Evolutionary conservation across 805 yeast genomes (phyloP).

Genomic region (Teunomyces lycoperdinae): DNA sequence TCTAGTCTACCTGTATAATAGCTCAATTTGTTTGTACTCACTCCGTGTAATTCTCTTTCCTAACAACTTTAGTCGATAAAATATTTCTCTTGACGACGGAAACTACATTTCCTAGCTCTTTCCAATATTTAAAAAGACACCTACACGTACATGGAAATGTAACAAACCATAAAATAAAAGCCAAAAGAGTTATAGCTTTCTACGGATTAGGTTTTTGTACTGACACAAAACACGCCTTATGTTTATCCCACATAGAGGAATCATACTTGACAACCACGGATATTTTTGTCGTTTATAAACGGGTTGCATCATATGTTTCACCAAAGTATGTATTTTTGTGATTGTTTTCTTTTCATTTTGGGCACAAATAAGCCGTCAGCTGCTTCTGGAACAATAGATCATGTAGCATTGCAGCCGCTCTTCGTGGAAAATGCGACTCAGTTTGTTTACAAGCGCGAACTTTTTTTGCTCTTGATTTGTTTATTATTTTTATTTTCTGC

Average conservation of each 20-base stretch:
- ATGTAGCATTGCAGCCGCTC: background rate
- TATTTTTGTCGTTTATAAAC: background rate
- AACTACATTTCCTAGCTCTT: background rate
- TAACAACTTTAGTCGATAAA: background rate
- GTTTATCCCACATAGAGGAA: background rate
- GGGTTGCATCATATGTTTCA: background rate
- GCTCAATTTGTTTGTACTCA: background rate
- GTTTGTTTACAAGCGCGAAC: background rate
- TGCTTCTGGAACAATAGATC: background rate
- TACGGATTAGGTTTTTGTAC: background rate
- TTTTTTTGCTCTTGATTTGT: background rate
- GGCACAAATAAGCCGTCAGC: background rate
- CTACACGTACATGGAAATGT: too few species aligned
- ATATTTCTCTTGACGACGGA: background rate
- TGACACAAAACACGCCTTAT: background rate
- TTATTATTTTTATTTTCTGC: background rate
- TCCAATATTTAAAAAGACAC: too few species aligned
- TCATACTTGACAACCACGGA: too few species aligned
- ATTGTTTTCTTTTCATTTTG: background rate
- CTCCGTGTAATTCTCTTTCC: background rate
- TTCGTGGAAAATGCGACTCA: background rate
- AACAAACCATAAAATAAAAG: background rate
- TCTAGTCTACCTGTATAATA: background rate
- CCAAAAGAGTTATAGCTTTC: background rate
- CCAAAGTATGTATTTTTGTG: background rate